Base-by-base conservation (phyloP, 176 grass and related monocot species). In the Metroxylon sagu region DNA sequence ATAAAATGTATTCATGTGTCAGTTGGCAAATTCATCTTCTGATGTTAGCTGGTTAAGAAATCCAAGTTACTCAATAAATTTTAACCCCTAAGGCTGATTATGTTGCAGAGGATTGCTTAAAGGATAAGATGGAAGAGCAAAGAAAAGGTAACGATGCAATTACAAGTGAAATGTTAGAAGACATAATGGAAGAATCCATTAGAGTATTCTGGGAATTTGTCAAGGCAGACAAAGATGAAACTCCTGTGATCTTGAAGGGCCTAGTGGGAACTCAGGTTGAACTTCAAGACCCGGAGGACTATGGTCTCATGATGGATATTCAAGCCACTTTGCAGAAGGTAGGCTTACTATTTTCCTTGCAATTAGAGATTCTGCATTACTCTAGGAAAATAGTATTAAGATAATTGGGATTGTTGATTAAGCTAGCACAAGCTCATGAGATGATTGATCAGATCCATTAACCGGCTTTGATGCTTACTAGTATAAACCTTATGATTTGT, bases 171-270 rank as follows among this genome's bases (percentile, higher is more conserved):
- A 74, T 77, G 23, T 48, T 97, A 59, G 92, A 88, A 66, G 72
- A 85, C 2, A 80, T 88, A 59, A 97, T 91, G 87, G 92, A 80
- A 59, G 92, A 97, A 70, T 67, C 83, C 1, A 97, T 97, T 70
- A 71, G 57, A 53, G 52, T 85, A 10, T 77, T 97, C 30, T 97
- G 87, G 87, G 92, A 97, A 61, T 97, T 97, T 62, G 85, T 97
- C 48, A 97, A 82, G 72, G 84, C 81, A 1, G 92, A 97, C 61
- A 91, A 69, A 68, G 67, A 82, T 1, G 87, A 96, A 69, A 55
- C 68, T 2, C 68, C 78, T 0, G 75, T 75, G 6, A 65, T 97
- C 26, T 74, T 97, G 17, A 92, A 88, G 66, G 81, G 78, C 14
- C 71, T 97, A 30, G 61, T 80, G 1, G 77, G 53, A 75, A 14